phyloP scores from a whole-genome alignment of 2,329 filamentous ascomycete species.

The Fusarium pininemorale region DNA sequence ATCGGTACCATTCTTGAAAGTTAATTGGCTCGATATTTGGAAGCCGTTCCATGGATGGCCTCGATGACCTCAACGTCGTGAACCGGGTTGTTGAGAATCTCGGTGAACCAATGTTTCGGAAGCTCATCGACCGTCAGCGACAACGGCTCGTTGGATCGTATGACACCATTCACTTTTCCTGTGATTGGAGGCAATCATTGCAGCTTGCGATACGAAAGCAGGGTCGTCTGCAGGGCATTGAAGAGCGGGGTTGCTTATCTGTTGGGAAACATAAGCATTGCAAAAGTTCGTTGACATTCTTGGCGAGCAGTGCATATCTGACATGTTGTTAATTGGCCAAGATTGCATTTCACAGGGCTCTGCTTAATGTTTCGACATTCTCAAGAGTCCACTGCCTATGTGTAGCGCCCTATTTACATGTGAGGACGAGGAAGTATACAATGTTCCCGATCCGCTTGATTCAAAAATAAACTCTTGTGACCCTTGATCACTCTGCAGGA shows the following conservation, averaged over 20 bases:
- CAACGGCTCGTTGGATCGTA: not conserved
- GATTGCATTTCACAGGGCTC: rapidly evolving
- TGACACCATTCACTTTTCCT: not conserved
- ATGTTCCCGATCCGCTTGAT: rapidly evolving
- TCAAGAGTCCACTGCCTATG: not conserved
- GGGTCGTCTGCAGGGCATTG: rapidly evolving
- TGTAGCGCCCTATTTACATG: rapidly evolving
- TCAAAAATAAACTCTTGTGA: rapidly evolving
- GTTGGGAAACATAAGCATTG: rapidly evolving
- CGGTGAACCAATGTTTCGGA: not conserved
- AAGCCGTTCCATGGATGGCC: constrained; percentile 10
- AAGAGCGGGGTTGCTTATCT: not conserved
- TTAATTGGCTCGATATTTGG: not conserved
- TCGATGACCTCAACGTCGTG: not conserved
- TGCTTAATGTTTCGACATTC: not conserved
- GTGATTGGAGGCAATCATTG: not conserved
- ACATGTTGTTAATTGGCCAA: too few species aligned
- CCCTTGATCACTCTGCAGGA: rapidly evolving
- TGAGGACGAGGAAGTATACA: rapidly evolving
- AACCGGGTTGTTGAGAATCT: not conserved
- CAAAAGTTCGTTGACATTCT: not conserved
- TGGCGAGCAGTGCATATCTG: not conserved
- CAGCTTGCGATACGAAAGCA: rapidly evolving
- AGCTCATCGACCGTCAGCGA: not conserved
- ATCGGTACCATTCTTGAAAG: not conserved